phyloP scores from a whole-genome alignment of 2,329 filamentous ascomycete genomes.

The Ceratocystis albifundus region DNA sequence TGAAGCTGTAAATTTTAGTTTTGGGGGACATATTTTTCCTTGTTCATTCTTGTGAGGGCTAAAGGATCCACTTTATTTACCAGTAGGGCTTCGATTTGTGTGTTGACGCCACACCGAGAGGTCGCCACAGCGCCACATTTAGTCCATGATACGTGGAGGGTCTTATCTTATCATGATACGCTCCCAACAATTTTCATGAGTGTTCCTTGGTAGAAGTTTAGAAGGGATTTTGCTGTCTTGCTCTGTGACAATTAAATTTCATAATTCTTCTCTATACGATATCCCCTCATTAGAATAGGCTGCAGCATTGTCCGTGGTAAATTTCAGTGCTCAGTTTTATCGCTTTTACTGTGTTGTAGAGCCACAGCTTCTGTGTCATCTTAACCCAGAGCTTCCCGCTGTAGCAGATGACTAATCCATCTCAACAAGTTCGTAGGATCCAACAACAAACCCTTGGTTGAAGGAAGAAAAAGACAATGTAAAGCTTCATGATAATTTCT shows the following conservation, averaged over 20 bases:
- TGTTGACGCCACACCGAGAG: slow-evolving; percentile 9
- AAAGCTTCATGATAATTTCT: slow-evolving; percentile 5
- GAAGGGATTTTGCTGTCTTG: too few relatives aligned
- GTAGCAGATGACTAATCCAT: slow-evolving; percentile 19
- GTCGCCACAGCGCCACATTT: not conserved
- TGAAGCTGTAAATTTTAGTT: slow-evolving; percentile 13
- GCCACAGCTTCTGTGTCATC: not conserved
- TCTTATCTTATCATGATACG: slow-evolving; percentile 1
- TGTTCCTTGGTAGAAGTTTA: too few relatives aligned
- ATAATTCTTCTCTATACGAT: not conserved
- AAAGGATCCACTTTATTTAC: slow-evolving; percentile 11
- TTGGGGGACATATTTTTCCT: slow-evolving; percentile 17
- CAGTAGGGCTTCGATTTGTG: slow-evolving; percentile 18
- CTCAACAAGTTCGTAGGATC: slow-evolving; percentile 22
- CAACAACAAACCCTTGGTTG: slow-evolving; percentile 4
- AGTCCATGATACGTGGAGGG: not conserved
- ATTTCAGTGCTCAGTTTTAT: not conserved
- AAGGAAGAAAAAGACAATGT: not conserved
- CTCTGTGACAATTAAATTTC: not conserved
- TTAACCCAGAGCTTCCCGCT: not conserved
- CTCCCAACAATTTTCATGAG: not conserved
- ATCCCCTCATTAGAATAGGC: not conserved
- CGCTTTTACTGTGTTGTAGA: not conserved
- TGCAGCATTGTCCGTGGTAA: not conserved
- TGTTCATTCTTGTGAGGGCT: slow-evolving; percentile 17